Conservation (phyloP, 768 basidiomycete species). For the Tylopilus sp. region DNA sequence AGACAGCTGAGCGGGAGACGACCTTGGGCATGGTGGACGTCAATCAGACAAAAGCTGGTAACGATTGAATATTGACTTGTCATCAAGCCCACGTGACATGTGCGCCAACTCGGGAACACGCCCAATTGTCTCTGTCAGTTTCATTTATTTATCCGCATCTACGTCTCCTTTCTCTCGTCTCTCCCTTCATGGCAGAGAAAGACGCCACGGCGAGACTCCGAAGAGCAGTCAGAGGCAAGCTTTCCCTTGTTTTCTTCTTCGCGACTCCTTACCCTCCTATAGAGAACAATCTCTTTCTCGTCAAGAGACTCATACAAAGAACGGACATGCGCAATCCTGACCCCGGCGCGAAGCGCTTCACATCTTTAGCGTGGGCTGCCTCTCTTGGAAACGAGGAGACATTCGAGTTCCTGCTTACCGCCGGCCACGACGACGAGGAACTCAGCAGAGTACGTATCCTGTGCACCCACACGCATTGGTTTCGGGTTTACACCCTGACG, state of each 20-base stretch:
- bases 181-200: constrained; percentile 70
- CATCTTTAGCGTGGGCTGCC: constrained; percentile 90
- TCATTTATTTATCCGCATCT: constrained; percentile 17
- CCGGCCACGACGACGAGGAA: constrained; percentile 92
- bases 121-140: constrained; percentile 24
- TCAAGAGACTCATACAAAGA: constrained; percentile 80
- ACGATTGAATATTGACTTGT: constrained; percentile 7
- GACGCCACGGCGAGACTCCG: constrained; percentile 72
- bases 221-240: constrained; percentile 73
- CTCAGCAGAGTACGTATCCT: constrained; percentile 69
- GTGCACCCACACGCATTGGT: constrained; percentile 3
- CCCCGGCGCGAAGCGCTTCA: constrained; percentile 67
- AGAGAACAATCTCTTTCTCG: constrained; percentile 96
- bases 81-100: constrained; percentile 30
- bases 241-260: background rate
- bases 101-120: constrained; percentile 9
- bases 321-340: constrained; percentile 93
- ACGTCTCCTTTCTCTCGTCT: constrained; percentile 22
- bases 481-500: constrained; percentile 16
- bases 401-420: constrained; percentile 83
- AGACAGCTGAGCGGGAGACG: constrained; percentile 83
- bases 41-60: background rate
- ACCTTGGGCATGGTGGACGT: constrained; percentile 77
- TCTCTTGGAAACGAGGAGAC: constrained; percentile 87
- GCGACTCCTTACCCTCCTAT: constrained; percentile 18